These are phyloP conservation scores for Leptographium wingfieldii DNA, from an alignment of 2,329 filamentous ascomycete species.

Conservation along the genomic window DNA sequence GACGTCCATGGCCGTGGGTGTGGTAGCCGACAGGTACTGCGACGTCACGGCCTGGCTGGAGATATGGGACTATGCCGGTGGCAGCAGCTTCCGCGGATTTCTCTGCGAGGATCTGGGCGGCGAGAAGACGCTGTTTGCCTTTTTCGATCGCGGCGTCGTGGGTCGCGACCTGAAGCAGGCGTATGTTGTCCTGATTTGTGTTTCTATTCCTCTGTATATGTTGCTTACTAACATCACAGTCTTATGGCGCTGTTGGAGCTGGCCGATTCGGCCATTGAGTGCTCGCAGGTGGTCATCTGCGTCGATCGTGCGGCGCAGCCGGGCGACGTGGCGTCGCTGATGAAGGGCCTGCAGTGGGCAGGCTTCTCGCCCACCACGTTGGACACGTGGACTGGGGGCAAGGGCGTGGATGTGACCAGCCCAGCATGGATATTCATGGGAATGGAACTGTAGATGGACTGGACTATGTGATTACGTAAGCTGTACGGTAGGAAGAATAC, in stretches of 20 bases:
- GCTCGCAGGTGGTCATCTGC: slow-evolving; percentile 67
- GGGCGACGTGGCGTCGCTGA: slow-evolving; percentile 51
- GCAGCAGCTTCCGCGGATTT: slow-evolving; percentile 77
- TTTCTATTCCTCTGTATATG: background rate
- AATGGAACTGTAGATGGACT: slow-evolving; percentile 59
- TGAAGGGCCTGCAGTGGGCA: slow-evolving; percentile 83
- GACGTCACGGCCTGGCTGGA: slow-evolving; percentile 55
- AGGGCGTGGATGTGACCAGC: slow-evolving; percentile 40
- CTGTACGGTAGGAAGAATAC: no score
- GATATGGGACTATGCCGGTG: slow-evolving; percentile 76
- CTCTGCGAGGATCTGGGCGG: slow-evolving; percentile 48
- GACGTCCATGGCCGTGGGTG: background rate
- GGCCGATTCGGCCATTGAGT: slow-evolving; percentile 62
- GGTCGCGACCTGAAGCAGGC: slow-evolving; percentile 74
- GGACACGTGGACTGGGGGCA: slow-evolving; percentile 55
- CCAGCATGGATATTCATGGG: slow-evolving; percentile 74
- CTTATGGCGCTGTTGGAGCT: slow-evolving; percentile 87
- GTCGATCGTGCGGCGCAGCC: slow-evolving; percentile 58
- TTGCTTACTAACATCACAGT: slow-evolving; percentile 29
- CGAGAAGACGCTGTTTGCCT: slow-evolving; percentile 68
- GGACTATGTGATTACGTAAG: background rate
- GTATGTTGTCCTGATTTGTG: slow-evolving; percentile 37
- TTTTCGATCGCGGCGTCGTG: slow-evolving; percentile 63
- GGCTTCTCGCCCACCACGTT: slow-evolving; percentile 77
- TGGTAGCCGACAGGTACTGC: slow-evolving; percentile 12